Evolutionary conservation across 192 early-diverging fungal genomes (phyloP).

Genomic region (Entomortierella chlamydospora): DNA sequence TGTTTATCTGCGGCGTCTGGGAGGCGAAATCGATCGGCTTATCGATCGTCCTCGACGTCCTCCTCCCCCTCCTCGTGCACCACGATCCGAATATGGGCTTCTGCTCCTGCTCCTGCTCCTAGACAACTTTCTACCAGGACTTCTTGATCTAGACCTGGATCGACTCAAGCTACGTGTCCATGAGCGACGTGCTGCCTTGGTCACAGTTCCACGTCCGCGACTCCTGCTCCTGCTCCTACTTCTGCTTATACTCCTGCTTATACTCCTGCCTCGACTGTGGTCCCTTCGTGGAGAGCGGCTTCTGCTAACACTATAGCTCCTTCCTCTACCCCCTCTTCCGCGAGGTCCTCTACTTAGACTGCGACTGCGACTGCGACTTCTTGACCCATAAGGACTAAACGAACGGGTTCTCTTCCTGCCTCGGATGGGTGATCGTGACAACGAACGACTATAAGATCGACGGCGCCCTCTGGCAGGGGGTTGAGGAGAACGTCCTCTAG

Average conservation of each 20-base stretch:
- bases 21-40: slow-evolving; percentile 36
- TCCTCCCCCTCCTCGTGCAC: slow-evolving; percentile 8
- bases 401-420: slow-evolving; percentile 51
- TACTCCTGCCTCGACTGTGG: slow-evolving; percentile 13
- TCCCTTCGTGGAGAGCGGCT: slow-evolving; percentile 35
- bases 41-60: slow-evolving; percentile 29
- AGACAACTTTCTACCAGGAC: slow-evolving; percentile 8
- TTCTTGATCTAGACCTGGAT: slow-evolving; percentile 9
- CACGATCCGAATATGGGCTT: slow-evolving; percentile 34
- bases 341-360: slow-evolving; percentile 14
- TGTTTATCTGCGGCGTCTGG: slow-evolving; percentile 34
- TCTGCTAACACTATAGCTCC: slow-evolving; percentile 28
- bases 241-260: slow-evolving; percentile 19
- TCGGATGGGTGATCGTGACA: slow-evolving; percentile 45
- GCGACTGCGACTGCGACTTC: slow-evolving; percentile 30
- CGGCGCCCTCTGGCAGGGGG: slow-evolving; percentile 17
- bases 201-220: slow-evolving; percentile 4
- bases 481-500: slow-evolving; percentile 38
- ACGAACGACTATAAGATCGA: slow-evolving; percentile 32
- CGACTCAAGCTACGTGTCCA: slow-evolving; percentile 30
- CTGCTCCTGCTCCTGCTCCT: slow-evolving; percentile 37
- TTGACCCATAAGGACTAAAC: slow-evolving; percentile 43
- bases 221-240: slow-evolving; percentile 31
- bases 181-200: slow-evolving; percentile 19
- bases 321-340: slow-evolving; percentile 18